Base-by-base conservation (phyloP, 2,329 filamentous ascomycete genomes). In the Alternaria solani region DNA sequence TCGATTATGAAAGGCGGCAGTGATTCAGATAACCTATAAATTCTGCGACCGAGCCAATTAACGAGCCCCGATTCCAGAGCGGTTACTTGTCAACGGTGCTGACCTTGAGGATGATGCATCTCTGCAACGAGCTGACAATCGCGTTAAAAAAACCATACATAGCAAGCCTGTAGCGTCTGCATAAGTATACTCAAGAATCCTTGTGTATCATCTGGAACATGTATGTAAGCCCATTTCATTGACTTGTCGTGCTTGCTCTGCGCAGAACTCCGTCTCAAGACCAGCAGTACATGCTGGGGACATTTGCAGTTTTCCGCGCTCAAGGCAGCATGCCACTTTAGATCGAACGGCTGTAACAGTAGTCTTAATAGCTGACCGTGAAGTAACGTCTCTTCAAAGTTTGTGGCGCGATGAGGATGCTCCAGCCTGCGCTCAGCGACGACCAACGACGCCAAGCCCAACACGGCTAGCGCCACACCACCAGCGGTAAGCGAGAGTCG, bases 401-500 rank as follows among this genome's bases (percentile, higher is more conserved):
- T 25, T 20, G 39, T 42, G 25, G 39, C 39, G 12, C 28, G 28
- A 30, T 30, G 23, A 20, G 39, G 32, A 28, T 41, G 30, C n/a
- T 47, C 9, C 28, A 26, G 32, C 48, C 9, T 34, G 38, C 48
- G 28, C 32, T 6, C 14, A 16, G 32, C 32, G 34, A 26, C 34
- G 12, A 51, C 23, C 34, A 49, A n/a, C 7, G 7, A 18, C 46
- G 46, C 46, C 46, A 49, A 38, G 14, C 46, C 46, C 20, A 36
- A 49, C 7, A 14, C 14, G 46, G 46, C 46, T 49, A 49, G 46
- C 46, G 46, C 20, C 14, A 36, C 46, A 42, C 46, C 46, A 49
- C 30, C 46, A 38, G 12, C 16, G 39, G 20, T 42, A 42, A 42
- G 39, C 48, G 53, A 57, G 44, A 51, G 47, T 59, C 57, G 57